Percentiles rank a stretch among this genome's conserved stretches.
phyloP scores from a whole-genome alignment of 495 filamentous ascomycete genomes.

The Penicillium mononematosum region DNA sequence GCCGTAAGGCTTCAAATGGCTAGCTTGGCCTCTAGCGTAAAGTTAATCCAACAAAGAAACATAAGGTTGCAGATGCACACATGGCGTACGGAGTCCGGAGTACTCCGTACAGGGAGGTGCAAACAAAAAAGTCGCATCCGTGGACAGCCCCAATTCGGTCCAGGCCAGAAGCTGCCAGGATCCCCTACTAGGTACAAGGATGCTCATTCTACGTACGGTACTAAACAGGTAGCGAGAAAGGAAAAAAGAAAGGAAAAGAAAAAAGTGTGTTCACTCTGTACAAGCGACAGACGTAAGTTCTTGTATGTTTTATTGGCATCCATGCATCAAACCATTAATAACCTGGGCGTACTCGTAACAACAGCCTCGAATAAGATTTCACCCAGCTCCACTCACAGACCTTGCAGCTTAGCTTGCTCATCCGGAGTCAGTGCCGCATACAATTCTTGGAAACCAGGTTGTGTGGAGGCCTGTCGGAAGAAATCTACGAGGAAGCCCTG shows the following conservation, averaged over 20 bases:
- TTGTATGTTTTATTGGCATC: slow-evolving; percentile 3
- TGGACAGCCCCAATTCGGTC: neutral
- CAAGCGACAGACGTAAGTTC: neutral
- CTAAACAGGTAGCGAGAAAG: neutral
- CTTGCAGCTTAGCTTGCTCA: slow-evolving; percentile 70
- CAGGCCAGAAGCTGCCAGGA: neutral
- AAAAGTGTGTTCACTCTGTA: neutral
- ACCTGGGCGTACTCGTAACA: neutral
- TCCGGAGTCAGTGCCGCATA: slow-evolving; percentile 66
- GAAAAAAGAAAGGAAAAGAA: too few species aligned
- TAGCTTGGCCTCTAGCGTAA: neutral
- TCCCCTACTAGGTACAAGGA: neutral
- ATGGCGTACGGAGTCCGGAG: neutral
- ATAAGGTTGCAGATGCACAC: neutral
- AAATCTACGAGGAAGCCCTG: slow-evolving; percentile 79
- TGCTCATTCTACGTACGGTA: neutral
- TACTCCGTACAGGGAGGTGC: neutral
- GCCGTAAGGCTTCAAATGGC: neutral
- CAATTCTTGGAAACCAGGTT: slow-evolving; percentile 71
- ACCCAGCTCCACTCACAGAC: slow-evolving; percentile 24
- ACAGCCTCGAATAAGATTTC: neutral
- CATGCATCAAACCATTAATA: slow-evolving; percentile 9
- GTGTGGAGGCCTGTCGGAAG: slow-evolving; percentile 70
- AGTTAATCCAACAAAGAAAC: neutral
- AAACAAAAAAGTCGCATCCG: neutral